Evolutionary conservation across 2,329 filamentous ascomycete genomes (phyloP), one percentile per base, ranked within the genome.

Genomic region (Hymenoscyphus repandus): DNA sequence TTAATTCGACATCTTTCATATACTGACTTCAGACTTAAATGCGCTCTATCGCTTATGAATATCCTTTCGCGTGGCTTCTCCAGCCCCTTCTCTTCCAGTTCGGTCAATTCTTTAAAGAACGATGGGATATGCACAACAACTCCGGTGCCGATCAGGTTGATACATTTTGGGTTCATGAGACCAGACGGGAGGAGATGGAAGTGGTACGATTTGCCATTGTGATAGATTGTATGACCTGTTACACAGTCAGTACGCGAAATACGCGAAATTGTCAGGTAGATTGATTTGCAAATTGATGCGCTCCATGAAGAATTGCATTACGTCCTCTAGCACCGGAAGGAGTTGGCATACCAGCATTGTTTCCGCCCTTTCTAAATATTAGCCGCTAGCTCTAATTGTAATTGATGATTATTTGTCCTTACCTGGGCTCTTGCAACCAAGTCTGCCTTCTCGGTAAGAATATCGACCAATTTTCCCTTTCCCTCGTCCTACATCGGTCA

Each of bases 91-190:
- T 72, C 73, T 60, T 85, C 76, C 22, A 86, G 68, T 13, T 73
- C 76, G 52, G 75, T 70, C 41, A 87, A 71, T 66, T 87, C 83
- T 58, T 78, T 76, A 74, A 86, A 85, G 72, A 86, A 85, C 48
- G 74, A 52, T 11, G 81, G 80, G 49, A 86, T 75, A 68, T 88
- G 79, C 58, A 88, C 82, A 53, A 88, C 79, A 37, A 80, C 77
- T 42, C 75, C 85, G 44, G 83, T 85, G 53, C 86, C 87, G 65
- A 91, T 85, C 51, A 91, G 72, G 71, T 90, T 91, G 61, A 81
- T 75, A 66, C 80, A 87, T 39, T 73, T 72, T 6, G 85, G 83
- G 65, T 86, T 88, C 58, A 91, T 75, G 54, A 91, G 77, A 53
- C 88, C 88, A 50, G 81, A 86, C 20, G 83, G 79, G 45, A 85